Percentiles rank a stretch among this genome's conserved stretches.
Evolutionary conservation across 2,329 filamentous ascomycete species (phyloP).

Genomic region (Aureobasidium pullulans): DNA sequence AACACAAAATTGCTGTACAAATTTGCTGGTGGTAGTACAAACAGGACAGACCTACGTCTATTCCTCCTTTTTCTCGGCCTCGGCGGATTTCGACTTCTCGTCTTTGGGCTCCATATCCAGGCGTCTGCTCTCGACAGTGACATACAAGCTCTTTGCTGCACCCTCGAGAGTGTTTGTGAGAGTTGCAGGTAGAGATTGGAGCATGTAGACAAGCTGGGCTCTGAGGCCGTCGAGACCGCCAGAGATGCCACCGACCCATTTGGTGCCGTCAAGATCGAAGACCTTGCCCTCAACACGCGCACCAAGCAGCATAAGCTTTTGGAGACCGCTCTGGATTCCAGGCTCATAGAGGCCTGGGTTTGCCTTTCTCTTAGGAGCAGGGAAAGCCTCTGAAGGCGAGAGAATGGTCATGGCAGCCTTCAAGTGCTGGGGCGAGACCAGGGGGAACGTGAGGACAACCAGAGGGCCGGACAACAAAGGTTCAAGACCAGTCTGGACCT

Average conservation of each 20-base stretch:
- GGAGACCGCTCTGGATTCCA: constrained; percentile 68
- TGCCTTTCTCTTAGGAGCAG: constrained; percentile 66
- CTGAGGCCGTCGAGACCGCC: constrained; percentile 75
- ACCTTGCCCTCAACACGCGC: constrained; percentile 79
- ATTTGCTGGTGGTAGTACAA: constrained; percentile 10
- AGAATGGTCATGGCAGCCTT: constrained; percentile 74
- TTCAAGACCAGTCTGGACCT: constrained; percentile 55
- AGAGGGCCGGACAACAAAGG: constrained; percentile 76
- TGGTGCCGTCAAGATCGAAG: constrained; percentile 66
- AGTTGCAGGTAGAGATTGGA: constrained; percentile 72
- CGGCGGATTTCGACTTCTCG: constrained; percentile 44
- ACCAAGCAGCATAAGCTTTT: constrained; percentile 81
- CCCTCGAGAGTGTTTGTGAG: constrained; percentile 74
- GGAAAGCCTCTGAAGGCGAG: constrained; percentile 64
- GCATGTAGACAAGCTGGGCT: constrained; percentile 69
- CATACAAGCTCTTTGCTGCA: constrained; percentile 72
- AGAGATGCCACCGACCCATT: constrained; percentile 68
- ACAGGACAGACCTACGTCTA: background rate
- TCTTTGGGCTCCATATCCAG: constrained; percentile 59
- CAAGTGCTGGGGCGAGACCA: constrained; percentile 75
- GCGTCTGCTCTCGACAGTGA: constrained; percentile 77
- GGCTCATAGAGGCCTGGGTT: constrained; percentile 77
- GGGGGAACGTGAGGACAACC: constrained; percentile 71
- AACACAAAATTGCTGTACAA: constrained; percentile 8
- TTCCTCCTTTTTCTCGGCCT: constrained; percentile 14